Conservation (phyloP, 2,329 filamentous ascomycete genomes). For the Plectosphaerella plurivora region DNA sequence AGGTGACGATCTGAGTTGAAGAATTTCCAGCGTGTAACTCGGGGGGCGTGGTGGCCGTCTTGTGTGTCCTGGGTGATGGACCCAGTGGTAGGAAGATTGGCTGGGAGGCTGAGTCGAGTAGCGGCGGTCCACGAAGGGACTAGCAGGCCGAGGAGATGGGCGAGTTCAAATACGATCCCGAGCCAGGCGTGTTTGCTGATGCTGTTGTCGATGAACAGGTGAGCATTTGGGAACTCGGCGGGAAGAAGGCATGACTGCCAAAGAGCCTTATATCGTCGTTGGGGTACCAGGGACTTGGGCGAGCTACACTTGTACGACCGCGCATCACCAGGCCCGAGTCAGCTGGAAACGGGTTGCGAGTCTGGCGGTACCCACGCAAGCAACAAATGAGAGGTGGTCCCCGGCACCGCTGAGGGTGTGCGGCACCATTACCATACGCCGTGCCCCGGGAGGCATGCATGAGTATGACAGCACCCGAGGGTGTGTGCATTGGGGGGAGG, state of each 20-base stretch:
- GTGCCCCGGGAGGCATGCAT: background rate
- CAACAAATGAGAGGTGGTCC: background rate
- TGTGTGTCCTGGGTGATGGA: too few species aligned
- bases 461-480: background rate
- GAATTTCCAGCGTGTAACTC: too few species aligned
- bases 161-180: too few species aligned
- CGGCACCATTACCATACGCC: background rate
- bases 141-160: too few species aligned
- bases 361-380: background rate
- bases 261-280: constrained; percentile 1
- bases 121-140: too few species aligned
- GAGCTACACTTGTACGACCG: background rate
- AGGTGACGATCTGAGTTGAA: too few species aligned
- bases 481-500: background rate
- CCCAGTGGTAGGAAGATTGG: too few species aligned
- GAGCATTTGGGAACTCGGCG: too few species aligned
- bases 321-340: constrained; percentile 1
- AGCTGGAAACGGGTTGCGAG: background rate
- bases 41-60: too few species aligned
- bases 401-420: background rate
- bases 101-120: too few species aligned
- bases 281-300: background rate
- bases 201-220: too few species aligned
- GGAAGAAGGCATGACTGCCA: background rate
- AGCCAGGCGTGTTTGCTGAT: too few species aligned